phyloP scores from a whole-genome alignment of 305 asterid genomes.

The Rubia balearica region DNA sequence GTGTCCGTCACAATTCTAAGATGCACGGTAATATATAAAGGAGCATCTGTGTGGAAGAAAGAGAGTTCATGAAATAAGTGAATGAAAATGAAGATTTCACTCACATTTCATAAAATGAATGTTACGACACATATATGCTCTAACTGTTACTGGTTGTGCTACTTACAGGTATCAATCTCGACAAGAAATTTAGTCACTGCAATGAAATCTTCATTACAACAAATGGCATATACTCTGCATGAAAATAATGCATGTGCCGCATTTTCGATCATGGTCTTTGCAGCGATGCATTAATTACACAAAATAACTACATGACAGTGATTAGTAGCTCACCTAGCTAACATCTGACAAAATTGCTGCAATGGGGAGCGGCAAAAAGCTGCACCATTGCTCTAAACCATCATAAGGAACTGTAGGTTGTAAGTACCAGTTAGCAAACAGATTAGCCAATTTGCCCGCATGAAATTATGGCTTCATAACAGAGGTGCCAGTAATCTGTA shows the following conservation, averaged over 20 bases:
- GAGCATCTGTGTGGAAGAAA: neutral
- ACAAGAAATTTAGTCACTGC: neutral
- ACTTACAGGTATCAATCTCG: no score
- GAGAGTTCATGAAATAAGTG: neutral
- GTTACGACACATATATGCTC: neutral
- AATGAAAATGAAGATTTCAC: no score
- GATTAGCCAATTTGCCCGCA: conserved; percentile 36
- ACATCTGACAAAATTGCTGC: conserved; percentile 11
- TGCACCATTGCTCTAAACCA: neutral
- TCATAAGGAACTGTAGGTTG: conserved; percentile 6
- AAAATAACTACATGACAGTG: neutral
- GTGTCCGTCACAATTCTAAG: neutral
- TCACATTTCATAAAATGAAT: no score
- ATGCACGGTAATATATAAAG: neutral
- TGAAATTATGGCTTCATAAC: conserved; percentile 48
- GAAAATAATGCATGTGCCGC: neutral
- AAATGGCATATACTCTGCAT: neutral
- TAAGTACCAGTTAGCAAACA: conserved; percentile 5
- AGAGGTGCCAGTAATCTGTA: conserved; percentile 69
- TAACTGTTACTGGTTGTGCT: neutral
- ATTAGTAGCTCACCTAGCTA: neutral
- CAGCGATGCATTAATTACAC: neutral
- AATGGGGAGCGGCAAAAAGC: neutral
- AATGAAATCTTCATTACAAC: neutral
- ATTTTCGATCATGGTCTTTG: neutral